Evolutionary conservation across 148 eudicot species (phyloP), one percentile per base, ranked within the genome.

Genomic region (Linanthus parryae): DNA sequence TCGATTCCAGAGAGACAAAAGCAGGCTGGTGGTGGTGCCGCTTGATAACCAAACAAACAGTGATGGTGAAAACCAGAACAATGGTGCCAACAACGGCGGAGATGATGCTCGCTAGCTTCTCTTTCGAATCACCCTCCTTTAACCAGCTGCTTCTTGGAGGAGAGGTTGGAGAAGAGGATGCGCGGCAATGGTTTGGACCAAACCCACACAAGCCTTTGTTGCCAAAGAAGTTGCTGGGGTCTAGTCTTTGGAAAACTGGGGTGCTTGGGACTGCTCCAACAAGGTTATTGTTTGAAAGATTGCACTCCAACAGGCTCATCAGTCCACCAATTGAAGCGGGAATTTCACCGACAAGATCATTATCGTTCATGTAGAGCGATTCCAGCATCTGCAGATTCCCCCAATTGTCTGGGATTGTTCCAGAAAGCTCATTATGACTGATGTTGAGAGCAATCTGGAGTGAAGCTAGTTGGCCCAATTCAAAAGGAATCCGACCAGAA

Each of bases 391-490:
- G 79, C 45, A 91, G 82, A 34, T 73, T 81, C 45, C 98, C 94
- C 1, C 86, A 74, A 49, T 78, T 81, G 8, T 42, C 45, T 3
- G 98, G 98, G 26, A 91, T 88, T 37, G 54, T 35, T 14, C 98
- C 94, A 5, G 73, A 69, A 36, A 91, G 81, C 55, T 65, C 44
- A 47, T 91, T 91, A 37, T 81, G 80, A 64, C 98, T 87, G 29
- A 91, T 48, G 38, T 91, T 91, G 44, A 91, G 73, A 25, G 79
- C 82, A 23, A 91, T 91, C 67, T 91, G 98, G 23, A 91, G 87
- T 59, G 79, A 60, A 24, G 67, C 55, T 27, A 91, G 58, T 24
- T 55, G 79, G 34, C 98, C 94, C 22, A 91, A 63, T 57, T 73
- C 78, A 15, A 62, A 38, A 23, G 98, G 98, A 35, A 91, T 84